Evolutionary conservation across 805 yeast genomes (phyloP).

Genomic region (Candida odintsovae): DNA sequence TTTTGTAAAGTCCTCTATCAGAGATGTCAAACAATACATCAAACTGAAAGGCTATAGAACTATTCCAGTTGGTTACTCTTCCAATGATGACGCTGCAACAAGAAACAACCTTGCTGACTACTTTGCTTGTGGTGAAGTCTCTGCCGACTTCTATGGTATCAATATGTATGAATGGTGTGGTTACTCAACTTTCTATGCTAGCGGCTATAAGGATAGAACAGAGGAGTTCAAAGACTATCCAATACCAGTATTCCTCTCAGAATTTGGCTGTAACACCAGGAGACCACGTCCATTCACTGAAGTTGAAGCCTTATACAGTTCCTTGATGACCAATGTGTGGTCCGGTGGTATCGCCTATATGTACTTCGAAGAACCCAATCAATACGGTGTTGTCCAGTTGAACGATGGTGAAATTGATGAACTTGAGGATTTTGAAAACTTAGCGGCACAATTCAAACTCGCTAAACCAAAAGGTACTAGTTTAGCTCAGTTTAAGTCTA

Average conservation of each 20-base stretch:
- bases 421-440: constrained; percentile 52
- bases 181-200: constrained; percentile 47
- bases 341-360: constrained; percentile 83
- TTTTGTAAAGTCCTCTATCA: constrained; percentile 91
- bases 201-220: constrained; percentile 66
- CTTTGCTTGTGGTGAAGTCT: constrained; percentile 71
- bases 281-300: constrained; percentile 70
- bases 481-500: constrained; percentile 24
- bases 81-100: constrained; percentile 82
- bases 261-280: constrained; percentile 69
- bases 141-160: constrained; percentile 74
- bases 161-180: constrained; percentile 93
- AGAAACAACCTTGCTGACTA: constrained; percentile 76
- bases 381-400: constrained; percentile 64
- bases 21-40: constrained; percentile 82
- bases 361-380: constrained; percentile 73
- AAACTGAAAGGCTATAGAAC: constrained; percentile 55
- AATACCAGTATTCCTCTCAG: constrained; percentile 72
- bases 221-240: constrained; percentile 57
- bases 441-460: constrained; percentile 44
- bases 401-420: constrained; percentile 40
- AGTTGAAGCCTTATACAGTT: constrained; percentile 56
- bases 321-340: constrained; percentile 73
- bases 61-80: constrained; percentile 92
- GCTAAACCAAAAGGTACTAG: constrained; percentile 42